A percentile compares a stretch with the other conserved stretches of the same genome.
Conservation (phyloP, 1,284 basidiomycete species). For the Cystobasidiaceae sp. region DNA sequence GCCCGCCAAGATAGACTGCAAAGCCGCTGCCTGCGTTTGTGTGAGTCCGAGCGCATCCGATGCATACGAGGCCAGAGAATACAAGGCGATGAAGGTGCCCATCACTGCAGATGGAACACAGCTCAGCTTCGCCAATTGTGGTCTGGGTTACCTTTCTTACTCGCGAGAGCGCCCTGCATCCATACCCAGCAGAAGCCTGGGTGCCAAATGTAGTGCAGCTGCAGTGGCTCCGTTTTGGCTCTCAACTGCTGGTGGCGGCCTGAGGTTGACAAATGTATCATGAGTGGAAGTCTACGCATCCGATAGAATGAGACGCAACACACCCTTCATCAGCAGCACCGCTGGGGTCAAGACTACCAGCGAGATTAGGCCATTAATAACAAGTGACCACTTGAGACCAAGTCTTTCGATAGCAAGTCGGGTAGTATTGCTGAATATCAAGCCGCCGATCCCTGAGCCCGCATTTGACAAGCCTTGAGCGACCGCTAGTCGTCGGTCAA, state of each 20-base stretch:
- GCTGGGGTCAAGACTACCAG: conserved; percentile 46
- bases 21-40: conserved; percentile 48
- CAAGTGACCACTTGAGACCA: conserved; percentile 46
- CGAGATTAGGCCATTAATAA: conserved; percentile 48
- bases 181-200: conserved; percentile 43
- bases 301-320: conserved; percentile 27
- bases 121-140: not conserved
- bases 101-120: conserved; percentile 41
- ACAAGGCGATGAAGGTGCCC: conserved; percentile 51
- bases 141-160: conserved; percentile 23
- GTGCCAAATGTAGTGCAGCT: conserved; percentile 42
- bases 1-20: conserved; percentile 50
- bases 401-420: conserved; percentile 43
- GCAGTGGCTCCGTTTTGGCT: conserved; percentile 39
- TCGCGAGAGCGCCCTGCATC: conserved; percentile 37
- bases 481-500: conserved; percentile 44
- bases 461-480: conserved; percentile 44
- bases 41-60: conserved; percentile 47
- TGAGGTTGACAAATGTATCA: not conserved
- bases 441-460: conserved; percentile 47
- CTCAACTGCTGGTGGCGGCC: conserved; percentile 6
- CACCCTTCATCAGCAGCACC: conserved; percentile 45
- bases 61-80: conserved; percentile 50
- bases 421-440: conserved; percentile 46
- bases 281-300: not conserved